Evolutionary conservation across 495 filamentous ascomycete species (phyloP), one percentile per base, ranked within the genome.

Genomic region (Penicillium longicatenatum): DNA sequence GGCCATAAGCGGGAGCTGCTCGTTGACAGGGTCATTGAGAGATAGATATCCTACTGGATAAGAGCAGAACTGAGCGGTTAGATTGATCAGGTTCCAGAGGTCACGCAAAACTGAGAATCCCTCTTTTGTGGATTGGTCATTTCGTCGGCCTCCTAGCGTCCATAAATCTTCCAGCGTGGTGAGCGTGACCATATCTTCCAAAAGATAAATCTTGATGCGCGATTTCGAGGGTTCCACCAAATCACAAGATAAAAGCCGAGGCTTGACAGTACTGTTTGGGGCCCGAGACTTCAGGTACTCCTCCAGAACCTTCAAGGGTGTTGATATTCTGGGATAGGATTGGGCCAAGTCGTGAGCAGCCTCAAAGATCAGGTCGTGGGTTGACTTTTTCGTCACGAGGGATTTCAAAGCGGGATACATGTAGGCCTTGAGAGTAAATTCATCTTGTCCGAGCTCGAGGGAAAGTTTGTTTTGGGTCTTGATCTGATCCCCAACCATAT

Each of bases 391-490:
- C 16, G 51, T 61, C 4, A 30, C 54, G 8, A 39, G 30, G 7
- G 37, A 50, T 21, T 54, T 59, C 8, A 59, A 37, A 2, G 22
- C 45, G 8, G 60, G 60, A 35, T 58, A 58, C 16, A 63, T 33
- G 30, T 58, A 63, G 10, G 30, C 44, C 46, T 63, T 63, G 19
- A 54, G 3, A 6, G 44, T 12, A 14, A 60, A 26, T 21, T 42
- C 6, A 19, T 49, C 44, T n/a, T 31, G 30, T 8, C 54, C 30
- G 2, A 60, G 53, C 26, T 64, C 61, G 2, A 60, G 26, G 6
- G 61, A 57, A 16, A 64, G 50, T 43, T 53, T 56, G 49, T 57
- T 64, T 29, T 64, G 61, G 16, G 57, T 64, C 29, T 37, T 41
- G 22, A 63, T 47, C 4, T 45, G 8, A 14, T 30, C 47, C 10